These are phyloP conservation scores for Xylaria longipes DNA, from an alignment of 495 filamentous ascomycete genomes.

Conservation along the genomic window DNA sequence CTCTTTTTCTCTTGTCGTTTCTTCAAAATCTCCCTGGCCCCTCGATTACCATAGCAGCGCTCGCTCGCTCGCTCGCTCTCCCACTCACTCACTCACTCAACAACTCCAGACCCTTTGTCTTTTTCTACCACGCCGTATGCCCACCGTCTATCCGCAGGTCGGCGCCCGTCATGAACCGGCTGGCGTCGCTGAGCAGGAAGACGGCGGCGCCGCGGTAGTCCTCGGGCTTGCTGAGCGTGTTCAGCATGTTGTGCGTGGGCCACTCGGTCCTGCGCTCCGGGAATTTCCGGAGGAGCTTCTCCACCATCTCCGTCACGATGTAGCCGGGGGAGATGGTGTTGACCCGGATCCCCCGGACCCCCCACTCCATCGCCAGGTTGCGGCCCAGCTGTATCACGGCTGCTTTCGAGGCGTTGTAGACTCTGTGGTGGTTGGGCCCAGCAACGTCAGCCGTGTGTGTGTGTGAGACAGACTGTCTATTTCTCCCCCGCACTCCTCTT, in stretches of 20 bases:
- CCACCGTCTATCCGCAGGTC: constrained; percentile 85
- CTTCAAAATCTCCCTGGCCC: neutral
- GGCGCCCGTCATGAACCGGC: constrained; percentile 83
- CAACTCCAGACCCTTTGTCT: neutral
- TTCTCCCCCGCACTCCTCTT: neutral
- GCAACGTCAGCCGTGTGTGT: too few relatives aligned
- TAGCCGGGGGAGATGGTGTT: constrained; percentile 97
- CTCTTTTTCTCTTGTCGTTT: constrained; percentile 3
- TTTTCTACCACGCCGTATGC: constrained; percentile 74
- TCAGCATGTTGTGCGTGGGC: constrained; percentile 90
- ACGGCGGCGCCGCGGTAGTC: constrained; percentile 82
- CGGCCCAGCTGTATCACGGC: constrained; percentile 83
- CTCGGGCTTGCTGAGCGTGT: constrained; percentile 75
- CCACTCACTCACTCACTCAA: neutral
- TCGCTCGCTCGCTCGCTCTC: neutral
- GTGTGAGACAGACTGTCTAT: neutral
- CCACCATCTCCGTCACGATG: constrained; percentile 92
- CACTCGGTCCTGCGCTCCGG: constrained; percentile 79
- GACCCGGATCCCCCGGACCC: constrained; percentile 83
- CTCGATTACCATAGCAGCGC: neutral
- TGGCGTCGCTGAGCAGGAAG: constrained; percentile 88
- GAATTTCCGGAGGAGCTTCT: constrained; percentile 73
- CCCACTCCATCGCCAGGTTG: constrained; percentile 91
- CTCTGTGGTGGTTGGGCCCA: constrained; percentile 56
- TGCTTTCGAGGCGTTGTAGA: constrained; percentile 92